These are phyloP conservation scores for Glutinoglossum americanum DNA, from an alignment of 495 filamentous ascomycete genomes.

Conservation along the genomic window DNA sequence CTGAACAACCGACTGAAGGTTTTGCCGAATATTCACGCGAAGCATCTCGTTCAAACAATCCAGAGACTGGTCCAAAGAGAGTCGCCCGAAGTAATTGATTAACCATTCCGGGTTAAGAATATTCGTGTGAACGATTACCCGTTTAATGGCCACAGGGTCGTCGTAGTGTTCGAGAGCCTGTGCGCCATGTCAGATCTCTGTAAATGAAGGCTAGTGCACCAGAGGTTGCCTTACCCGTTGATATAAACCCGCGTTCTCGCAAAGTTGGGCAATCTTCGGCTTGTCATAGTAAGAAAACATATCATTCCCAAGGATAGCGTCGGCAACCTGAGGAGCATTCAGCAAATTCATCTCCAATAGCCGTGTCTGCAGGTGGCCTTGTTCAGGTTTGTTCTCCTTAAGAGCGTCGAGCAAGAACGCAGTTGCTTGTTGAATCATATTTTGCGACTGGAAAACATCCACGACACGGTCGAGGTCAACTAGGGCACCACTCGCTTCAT, in stretches of 20 bases:
- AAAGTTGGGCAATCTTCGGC: slow-evolving; percentile 63
- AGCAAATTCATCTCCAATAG: slow-evolving; percentile 95
- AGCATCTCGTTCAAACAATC: slow-evolving; percentile 95
- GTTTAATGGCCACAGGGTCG: slow-evolving; percentile 74
- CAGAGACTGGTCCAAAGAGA: slow-evolving; percentile 84
- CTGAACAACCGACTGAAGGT: slow-evolving; percentile 81
- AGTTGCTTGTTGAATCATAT: slow-evolving; percentile 92
- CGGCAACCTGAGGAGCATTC: slow-evolving; percentile 90
- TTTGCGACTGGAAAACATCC: slow-evolving; percentile 91
- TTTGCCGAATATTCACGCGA: slow-evolving; percentile 85
- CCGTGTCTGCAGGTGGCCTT: slow-evolving; percentile 79
- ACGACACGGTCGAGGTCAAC: slow-evolving; percentile 90
- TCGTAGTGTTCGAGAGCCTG: slow-evolving; percentile 79
- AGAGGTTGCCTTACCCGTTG: slow-evolving; percentile 28
- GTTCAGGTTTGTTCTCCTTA: slow-evolving; percentile 83
- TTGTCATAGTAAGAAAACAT: slow-evolving; percentile 96
- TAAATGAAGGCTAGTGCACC: slow-evolving; percentile 7
- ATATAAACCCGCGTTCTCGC: slow-evolving; percentile 71
- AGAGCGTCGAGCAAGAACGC: slow-evolving; percentile 90
- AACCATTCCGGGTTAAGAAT: slow-evolving; percentile 79
- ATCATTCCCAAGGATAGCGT: slow-evolving; percentile 90
- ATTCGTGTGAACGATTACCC: slow-evolving; percentile 58
- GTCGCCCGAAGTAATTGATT: slow-evolving; percentile 71
- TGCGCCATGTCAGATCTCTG: slow-evolving; percentile 5
- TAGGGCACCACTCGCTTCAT: slow-evolving; percentile 60